Evolutionary conservation across 345 rosid genomes (phyloP), one percentile per base, ranked within the genome.

Genomic region (Linum usitatissimum): DNA sequence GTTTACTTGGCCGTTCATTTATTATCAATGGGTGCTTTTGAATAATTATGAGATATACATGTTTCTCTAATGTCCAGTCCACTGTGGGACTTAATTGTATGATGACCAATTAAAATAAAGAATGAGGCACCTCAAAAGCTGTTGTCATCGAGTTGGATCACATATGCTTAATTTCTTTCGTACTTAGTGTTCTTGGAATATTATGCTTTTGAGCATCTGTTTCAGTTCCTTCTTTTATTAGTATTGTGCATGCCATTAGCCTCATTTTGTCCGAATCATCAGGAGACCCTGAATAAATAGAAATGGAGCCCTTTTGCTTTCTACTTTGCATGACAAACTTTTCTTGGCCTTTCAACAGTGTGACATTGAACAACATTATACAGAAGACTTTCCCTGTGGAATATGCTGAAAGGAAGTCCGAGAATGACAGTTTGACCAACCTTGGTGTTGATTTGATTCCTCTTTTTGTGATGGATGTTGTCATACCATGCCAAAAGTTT

Each of bases 381-480:
- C 85, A 89, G 63, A 93, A 76, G 66, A 86, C 71, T 84, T 89
- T 93, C 61, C 94, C 96, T 3, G 91, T 81, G 72, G 97, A 89
- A 75, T 89, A 80, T 77, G 91, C 90, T 18, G 91, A 87, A 81
- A 85, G 99, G 75, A 83, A 82, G 79, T 80, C 81, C 9, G 99
- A 93, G 83, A 88, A 87, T 66, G 85, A 78, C 57, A 83, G 84
- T 70, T 72, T 89, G 77, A 76, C 76, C 12, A 84, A 86, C 79
- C 65, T 76, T 51, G 97, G 99, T 67, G 82, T 73, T 81, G 97
- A 93, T 75, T 68, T 78, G 70, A 75, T 93, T 69, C 99, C 97
- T 55, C 93, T 93, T 66, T 89, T 87, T 70, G 96, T 89, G 71
- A 81, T 87, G 97, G 96, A 93, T 74, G 93, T 82, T 66, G 85